Conservation (phyloP, 306 rosid species). For the Malus asiatica region DNA sequence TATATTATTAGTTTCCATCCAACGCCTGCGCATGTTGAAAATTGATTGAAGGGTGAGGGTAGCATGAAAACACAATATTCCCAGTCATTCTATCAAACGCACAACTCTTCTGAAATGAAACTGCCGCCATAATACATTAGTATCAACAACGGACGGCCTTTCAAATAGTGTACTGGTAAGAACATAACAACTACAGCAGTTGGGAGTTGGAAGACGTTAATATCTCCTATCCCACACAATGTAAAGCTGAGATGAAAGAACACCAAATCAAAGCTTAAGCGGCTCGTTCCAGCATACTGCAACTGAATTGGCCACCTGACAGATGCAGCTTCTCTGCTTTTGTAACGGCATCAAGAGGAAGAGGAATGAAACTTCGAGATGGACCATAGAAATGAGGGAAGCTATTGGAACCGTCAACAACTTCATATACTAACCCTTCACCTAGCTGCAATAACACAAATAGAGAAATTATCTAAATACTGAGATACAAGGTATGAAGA, state of each 20-base stretch:
- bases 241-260: neutral
- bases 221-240: neutral
- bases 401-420: constrained; percentile 55
- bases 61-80: too few species aligned
- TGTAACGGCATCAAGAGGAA: constrained; percentile 48
- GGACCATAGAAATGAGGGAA: constrained; percentile 92
- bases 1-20: too few species aligned
- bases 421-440: constrained; percentile 73
- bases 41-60: too few species aligned
- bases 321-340: constrained; percentile 61
- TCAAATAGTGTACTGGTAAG: neutral
- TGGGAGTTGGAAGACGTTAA: neutral
- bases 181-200: neutral
- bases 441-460: constrained; percentile 55
- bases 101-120: neutral
- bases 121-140: neutral
- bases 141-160: neutral
- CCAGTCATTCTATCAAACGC: too few species aligned
- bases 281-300: constrained; percentile 46
- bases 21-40: too few species aligned
- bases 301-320: constrained; percentile 50
- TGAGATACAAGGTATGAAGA: neutral
- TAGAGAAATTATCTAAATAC: neutral
- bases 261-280: neutral
- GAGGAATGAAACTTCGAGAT: constrained; percentile 64